Evolutionary conservation across 2,329 filamentous ascomycete species (phyloP).

Genomic region (Neophaeococcomyces aloes): DNA sequence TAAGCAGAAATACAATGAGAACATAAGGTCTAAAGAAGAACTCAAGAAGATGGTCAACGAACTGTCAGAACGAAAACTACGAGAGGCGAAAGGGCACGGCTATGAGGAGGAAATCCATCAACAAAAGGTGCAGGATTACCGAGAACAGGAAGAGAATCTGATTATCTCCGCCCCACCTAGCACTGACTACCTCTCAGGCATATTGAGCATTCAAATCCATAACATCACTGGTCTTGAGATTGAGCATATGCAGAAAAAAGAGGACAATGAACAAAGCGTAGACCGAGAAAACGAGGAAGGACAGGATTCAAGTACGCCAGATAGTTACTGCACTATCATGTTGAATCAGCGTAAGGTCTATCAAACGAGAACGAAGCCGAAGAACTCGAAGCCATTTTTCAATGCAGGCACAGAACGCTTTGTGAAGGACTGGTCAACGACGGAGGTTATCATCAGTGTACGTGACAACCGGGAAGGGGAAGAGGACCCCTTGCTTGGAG

Average conservation of each 20-base stretch:
- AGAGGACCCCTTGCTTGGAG: constrained; percentile 57
- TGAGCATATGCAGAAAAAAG: constrained; percentile 46
- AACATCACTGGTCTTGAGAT: constrained; percentile 61
- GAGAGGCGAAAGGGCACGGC: constrained; percentile 45
- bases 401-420: constrained; percentile 67
- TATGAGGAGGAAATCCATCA: constrained; percentile 54
- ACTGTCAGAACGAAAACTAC: constrained; percentile 50
- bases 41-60: constrained; percentile 48
- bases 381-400: constrained; percentile 68
- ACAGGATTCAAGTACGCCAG: constrained; percentile 51
- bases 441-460: constrained; percentile 58
- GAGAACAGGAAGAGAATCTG: constrained; percentile 50
- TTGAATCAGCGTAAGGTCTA: constrained; percentile 61
- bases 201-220: constrained; percentile 61
- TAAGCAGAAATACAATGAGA: constrained; percentile 49
- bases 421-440: constrained; percentile 55
- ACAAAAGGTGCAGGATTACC: constrained; percentile 57
- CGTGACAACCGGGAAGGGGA: constrained; percentile 59
- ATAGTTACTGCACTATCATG: constrained; percentile 62
- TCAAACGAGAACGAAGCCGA: constrained; percentile 64
- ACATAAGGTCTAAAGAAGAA: constrained; percentile 48
- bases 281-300: constrained; percentile 38
- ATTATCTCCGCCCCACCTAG: constrained; percentile 58
- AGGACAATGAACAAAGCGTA: constrained; percentile 37
- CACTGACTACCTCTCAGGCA: constrained; percentile 51